These are phyloP conservation scores for Suillus brevipes DNA, from an alignment of 768 basidiomycete species.

Conservation along the genomic window DNA sequence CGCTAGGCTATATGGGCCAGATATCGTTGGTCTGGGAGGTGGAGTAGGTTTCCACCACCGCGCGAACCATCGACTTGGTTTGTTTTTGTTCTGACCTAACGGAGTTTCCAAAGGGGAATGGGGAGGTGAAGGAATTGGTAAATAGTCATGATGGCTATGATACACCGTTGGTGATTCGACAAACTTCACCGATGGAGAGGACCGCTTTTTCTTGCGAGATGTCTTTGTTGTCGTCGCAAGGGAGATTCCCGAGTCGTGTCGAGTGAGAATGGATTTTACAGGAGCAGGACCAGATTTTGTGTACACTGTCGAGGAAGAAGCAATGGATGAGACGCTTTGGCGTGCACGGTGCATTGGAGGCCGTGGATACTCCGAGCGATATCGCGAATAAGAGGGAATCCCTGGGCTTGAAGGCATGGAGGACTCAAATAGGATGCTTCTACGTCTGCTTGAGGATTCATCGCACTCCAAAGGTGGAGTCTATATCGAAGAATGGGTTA, in stretches of 20 bases:
- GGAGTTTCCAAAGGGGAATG: conserved; percentile 16
- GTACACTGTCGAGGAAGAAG: conserved; percentile 31
- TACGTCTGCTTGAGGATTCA: conserved; percentile 18
- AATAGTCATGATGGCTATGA: conserved; percentile 41
- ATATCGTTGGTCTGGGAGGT: conserved; percentile 30
- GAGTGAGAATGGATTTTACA: conserved; percentile 61
- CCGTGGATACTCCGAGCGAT: conserved; percentile 22
- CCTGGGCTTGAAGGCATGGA: conserved; percentile 4
- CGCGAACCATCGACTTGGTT: conserved; percentile 24
- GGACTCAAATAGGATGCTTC: conserved; percentile 32
- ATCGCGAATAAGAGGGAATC: conserved; percentile 15
- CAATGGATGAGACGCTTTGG: conserved; percentile 42
- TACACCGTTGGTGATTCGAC: conserved; percentile 65
- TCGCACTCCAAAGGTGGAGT: conserved; percentile 20
- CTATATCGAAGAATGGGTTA: conserved; percentile 13
- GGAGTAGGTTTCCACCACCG: conserved; percentile 28
- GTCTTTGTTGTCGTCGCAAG: conserved; percentile 34
- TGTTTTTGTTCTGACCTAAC: conserved; percentile 11
- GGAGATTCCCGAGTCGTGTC: conserved; percentile 49
- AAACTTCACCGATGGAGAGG: conserved; percentile 62
- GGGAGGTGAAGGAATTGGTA: conserved; percentile 11
- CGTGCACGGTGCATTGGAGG: conserved; percentile 27
- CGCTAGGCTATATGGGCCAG: conserved; percentile 33
- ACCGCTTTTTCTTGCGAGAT: conserved; percentile 31
- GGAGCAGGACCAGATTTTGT: conserved; percentile 32